These are phyloP conservation scores for Sporothrix brasiliensis DNA, from an alignment of 2,329 filamentous ascomycete species.

Conservation along the genomic window DNA sequence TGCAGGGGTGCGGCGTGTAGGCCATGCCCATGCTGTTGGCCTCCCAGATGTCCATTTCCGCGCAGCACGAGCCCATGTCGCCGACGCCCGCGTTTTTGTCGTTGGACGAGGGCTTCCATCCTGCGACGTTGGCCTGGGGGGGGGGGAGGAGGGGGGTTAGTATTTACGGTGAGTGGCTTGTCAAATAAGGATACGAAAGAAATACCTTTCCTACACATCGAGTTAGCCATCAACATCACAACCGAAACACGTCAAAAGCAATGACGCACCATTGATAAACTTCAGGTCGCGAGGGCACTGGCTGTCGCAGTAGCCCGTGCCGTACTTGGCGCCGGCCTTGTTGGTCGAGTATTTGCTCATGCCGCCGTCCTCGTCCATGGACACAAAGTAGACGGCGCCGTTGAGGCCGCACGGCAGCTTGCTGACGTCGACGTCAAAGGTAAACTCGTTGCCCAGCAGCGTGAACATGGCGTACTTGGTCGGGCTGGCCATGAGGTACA, in stretches of 20 bases:
- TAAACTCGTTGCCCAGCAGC: slow-evolving; percentile 63
- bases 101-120: slow-evolving; percentile 53
- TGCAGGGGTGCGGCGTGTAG: slow-evolving; percentile 62
- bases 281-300: slow-evolving; percentile 52
- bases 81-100: slow-evolving; percentile 56
- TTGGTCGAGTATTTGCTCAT: slow-evolving; percentile 50
- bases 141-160: neutral
- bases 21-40: slow-evolving; percentile 63
- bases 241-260: too few species aligned
- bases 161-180: neutral
- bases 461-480: slow-evolving; percentile 53
- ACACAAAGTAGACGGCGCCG: slow-evolving; percentile 58
- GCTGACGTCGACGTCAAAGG: slow-evolving; percentile 67
- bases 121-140: slow-evolving; percentile 44
- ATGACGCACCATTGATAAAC: slow-evolving; percentile 45
- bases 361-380: slow-evolving; percentile 57
- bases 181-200: too few species aligned
- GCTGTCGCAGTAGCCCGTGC: slow-evolving; percentile 57
- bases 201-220: slow-evolving; percentile 37
- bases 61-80: slow-evolving; percentile 56
- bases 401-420: slow-evolving; percentile 60
- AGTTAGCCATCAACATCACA: too few species aligned
- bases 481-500: slow-evolving; percentile 42
- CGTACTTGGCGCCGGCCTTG: slow-evolving; percentile 53
- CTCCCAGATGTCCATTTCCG: slow-evolving; percentile 65